Conservation (phyloP, 2,329 filamentous ascomycete species). For the Podosphaera xanthii region DNA sequence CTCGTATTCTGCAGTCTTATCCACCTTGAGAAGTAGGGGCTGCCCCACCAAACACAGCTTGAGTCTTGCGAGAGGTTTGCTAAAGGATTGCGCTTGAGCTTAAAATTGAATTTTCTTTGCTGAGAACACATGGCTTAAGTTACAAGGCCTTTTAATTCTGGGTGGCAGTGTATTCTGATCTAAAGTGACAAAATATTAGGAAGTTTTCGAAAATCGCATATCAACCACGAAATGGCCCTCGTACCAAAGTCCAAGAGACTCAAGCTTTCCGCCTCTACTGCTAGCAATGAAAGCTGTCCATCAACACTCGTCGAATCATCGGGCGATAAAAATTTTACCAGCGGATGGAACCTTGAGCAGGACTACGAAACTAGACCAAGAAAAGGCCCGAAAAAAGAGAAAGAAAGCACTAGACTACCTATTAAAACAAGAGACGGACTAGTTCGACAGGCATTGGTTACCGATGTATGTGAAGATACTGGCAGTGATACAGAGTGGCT, state of each 20-base stretch:
- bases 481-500: slow-evolving; percentile 42
- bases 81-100: too few relatives aligned
- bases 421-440: slow-evolving; percentile 67
- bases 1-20: too few relatives aligned
- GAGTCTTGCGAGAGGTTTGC: too few relatives aligned
- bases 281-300: slow-evolving; percentile 21
- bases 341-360: slow-evolving; percentile 78
- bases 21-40: too few relatives aligned
- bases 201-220: too few relatives aligned
- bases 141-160: too few relatives aligned
- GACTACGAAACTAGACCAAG: slow-evolving; percentile 65
- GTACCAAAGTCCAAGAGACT: slow-evolving; percentile 26
- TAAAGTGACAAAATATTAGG: too few relatives aligned
- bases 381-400: slow-evolving; percentile 49
- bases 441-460: slow-evolving; percentile 34
- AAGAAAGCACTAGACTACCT: slow-evolving; percentile 52
- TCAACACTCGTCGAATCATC: slow-evolving; percentile 13
- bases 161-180: too few relatives aligned
- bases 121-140: too few relatives aligned
- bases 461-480: slow-evolving; percentile 30
- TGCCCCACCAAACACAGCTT: too few relatives aligned
- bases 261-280: slow-evolving; percentile 28
- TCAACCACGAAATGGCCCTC: slow-evolving; percentile 10
- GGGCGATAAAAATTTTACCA: slow-evolving; percentile 30
- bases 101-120: too few relatives aligned